A percentile compares a stretch with the other conserved stretches of the same genome.
Evolutionary conservation across 306 rosid genomes (phyloP).

Genomic region (Dryas octopetala): DNA sequence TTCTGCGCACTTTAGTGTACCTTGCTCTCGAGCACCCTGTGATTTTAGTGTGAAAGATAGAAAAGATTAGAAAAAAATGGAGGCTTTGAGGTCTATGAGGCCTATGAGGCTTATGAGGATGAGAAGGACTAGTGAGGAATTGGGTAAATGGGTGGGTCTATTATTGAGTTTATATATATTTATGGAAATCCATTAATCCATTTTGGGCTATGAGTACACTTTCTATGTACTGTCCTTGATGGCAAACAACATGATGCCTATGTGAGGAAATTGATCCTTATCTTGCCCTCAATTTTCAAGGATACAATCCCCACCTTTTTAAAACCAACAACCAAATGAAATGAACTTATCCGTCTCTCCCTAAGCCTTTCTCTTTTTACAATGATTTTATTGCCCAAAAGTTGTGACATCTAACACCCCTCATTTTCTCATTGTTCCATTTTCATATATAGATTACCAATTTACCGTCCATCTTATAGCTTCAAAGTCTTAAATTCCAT

Average conservation of each 20-base stretch:
- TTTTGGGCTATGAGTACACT: conserved; percentile 56
- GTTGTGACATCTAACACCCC: conserved; percentile 49
- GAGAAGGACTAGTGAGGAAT: conserved; percentile 13
- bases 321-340: conserved; percentile 22
- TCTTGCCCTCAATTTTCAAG: conserved; percentile 56
- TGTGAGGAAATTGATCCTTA: conserved; percentile 66
- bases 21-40: neutral
- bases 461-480: neutral
- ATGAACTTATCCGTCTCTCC: neutral
- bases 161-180: conserved; percentile 29
- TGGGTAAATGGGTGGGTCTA: conserved; percentile 4
- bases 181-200: conserved; percentile 15
- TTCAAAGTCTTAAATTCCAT: neutral
- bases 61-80: neutral
- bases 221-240: conserved; percentile 67
- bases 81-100: conserved; percentile 26
- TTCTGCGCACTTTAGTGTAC: conserved; percentile 31
- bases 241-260: conserved; percentile 82
- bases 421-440: conserved; percentile 30
- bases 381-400: conserved; percentile 55
- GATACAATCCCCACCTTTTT: conserved; percentile 21
- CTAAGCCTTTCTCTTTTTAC: conserved; percentile 32
- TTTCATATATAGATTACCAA: conserved; percentile 15
- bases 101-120: neutral
- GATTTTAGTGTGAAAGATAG: conserved; percentile 5